These are phyloP conservation scores for Thinopyrum elongatum DNA, from an alignment of 176 grass and related monocot genomes.

Conservation along the genomic window DNA sequence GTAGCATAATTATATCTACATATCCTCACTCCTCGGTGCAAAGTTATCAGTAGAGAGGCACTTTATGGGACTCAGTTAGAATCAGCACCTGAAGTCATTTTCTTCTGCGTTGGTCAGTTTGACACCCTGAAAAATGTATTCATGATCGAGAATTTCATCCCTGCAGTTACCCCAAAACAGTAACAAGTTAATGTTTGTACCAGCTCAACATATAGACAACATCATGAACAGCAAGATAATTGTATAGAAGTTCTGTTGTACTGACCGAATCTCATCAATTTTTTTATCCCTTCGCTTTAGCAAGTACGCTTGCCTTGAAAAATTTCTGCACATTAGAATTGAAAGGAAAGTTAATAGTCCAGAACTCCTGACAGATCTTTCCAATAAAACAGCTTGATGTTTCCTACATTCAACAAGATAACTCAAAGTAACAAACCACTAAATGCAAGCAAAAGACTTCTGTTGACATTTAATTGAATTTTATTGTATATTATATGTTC, in stretches of 20 bases:
- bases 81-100: conserved; percentile 63
- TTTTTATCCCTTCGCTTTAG: conserved; percentile 90
- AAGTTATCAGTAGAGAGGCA: conserved; percentile 16
- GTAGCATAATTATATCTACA: neutral
- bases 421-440: neutral
- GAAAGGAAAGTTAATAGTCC: conserved; percentile 5
- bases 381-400: neutral
- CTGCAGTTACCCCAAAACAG: conserved; percentile 35
- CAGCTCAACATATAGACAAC: conserved; percentile 3
- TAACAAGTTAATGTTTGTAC: conserved; percentile 9
- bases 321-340: conserved; percentile 55
- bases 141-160: conserved; percentile 88
- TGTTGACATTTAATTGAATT: too few species aligned
- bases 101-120: conserved; percentile 82
- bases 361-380: neutral
- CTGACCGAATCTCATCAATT: conserved; percentile 84
- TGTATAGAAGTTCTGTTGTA: conserved; percentile 27
- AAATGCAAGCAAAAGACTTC: conserved; percentile 9
- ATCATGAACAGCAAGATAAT: conserved; percentile 18
- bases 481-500: too few species aligned
- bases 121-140: conserved; percentile 85
- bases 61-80: neutral
- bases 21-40: neutral
- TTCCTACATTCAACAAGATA: neutral
- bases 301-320: conserved; percentile 85